Conservation (phyloP, 306 rosid genomes). For the Casuarina equisetifolia region DNA sequence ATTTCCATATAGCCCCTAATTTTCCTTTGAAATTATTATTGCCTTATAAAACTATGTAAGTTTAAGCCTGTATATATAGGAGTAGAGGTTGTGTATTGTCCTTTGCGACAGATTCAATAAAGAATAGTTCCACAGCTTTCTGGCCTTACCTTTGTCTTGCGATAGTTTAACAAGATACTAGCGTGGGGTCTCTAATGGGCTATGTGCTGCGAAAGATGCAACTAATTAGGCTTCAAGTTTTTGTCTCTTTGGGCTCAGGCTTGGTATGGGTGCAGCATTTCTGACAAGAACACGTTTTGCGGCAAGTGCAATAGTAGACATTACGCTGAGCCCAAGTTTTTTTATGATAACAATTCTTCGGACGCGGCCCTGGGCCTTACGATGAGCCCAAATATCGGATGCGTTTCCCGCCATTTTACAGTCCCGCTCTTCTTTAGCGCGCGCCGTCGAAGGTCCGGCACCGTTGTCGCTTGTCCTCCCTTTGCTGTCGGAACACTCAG, state of each 20-base stretch:
- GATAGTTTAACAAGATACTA: no score
- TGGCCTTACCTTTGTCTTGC: no score
- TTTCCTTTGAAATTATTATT: no score
- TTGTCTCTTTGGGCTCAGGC: slow-evolving; percentile 52
- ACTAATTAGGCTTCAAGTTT: slow-evolving; percentile 45
- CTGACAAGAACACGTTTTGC: slow-evolving; percentile 71
- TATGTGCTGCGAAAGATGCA: slow-evolving; percentile 25
- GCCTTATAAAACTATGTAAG: no score
- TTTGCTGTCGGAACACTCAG: neutral
- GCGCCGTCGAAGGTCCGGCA: slow-evolving; percentile 18
- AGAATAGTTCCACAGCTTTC: no score
- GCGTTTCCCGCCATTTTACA: slow-evolving; percentile 64
- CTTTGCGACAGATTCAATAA: no score
- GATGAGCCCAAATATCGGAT: neutral
- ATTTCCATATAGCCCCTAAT: no score
- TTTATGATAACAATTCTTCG: no score
- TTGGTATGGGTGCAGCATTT: slow-evolving; percentile 37
- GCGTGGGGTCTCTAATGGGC: slow-evolving; percentile 17
- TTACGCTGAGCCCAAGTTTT: no score
- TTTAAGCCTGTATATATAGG: no score
- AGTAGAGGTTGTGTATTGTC: no score
- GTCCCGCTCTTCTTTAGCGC: slow-evolving; percentile 32
- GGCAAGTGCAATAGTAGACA: slow-evolving; percentile 51
- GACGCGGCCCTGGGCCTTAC: neutral
- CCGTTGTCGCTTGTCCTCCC: neutral